These are phyloP conservation scores for Cryphonectria parasitica DNA, from an alignment of 2,329 filamentous ascomycete genomes.

Conservation along the genomic window DNA sequence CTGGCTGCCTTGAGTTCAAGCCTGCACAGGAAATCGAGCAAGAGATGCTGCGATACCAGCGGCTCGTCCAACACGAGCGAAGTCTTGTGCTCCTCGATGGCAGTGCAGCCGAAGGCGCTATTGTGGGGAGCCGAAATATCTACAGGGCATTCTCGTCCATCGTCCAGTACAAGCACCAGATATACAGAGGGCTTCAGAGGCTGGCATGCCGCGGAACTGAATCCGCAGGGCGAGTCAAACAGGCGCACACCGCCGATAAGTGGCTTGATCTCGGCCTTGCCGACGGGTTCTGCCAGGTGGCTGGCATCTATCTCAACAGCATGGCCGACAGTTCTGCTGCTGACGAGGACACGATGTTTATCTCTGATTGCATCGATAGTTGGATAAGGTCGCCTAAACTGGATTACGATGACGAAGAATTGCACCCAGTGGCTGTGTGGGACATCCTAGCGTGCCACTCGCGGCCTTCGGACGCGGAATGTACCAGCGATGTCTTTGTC, in stretches of 20 bases:
- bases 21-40: not conserved
- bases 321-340: constrained; percentile 36
- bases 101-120: constrained; percentile 37
- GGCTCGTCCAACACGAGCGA: constrained; percentile 40
- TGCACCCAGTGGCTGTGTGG: constrained; percentile 27
- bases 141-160: constrained; percentile 43
- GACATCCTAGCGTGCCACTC: constrained; percentile 37
- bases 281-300: constrained; percentile 43
- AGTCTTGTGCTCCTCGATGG: constrained; percentile 37
- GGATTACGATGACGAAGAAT: not conserved
- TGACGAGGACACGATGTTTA: constrained; percentile 36
- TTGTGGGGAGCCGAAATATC: constrained; percentile 41
- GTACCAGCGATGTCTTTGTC: constrained; percentile 40
- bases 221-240: constrained; percentile 37
- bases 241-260: constrained; percentile 23
- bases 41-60: constrained; percentile 38
- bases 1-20: not conserved
- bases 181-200: constrained; percentile 39
- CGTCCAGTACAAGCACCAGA: constrained; percentile 39
- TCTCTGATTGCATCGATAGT: constrained; percentile 38
- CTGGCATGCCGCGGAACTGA: constrained; percentile 37
- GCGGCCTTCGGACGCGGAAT: constrained; percentile 34
- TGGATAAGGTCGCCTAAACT: constrained; percentile 39
- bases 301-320: constrained; percentile 42
- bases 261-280: constrained; percentile 36